Conservation (phyloP, 208 protist genomes). For the Leishmania aethiopica region DNA sequence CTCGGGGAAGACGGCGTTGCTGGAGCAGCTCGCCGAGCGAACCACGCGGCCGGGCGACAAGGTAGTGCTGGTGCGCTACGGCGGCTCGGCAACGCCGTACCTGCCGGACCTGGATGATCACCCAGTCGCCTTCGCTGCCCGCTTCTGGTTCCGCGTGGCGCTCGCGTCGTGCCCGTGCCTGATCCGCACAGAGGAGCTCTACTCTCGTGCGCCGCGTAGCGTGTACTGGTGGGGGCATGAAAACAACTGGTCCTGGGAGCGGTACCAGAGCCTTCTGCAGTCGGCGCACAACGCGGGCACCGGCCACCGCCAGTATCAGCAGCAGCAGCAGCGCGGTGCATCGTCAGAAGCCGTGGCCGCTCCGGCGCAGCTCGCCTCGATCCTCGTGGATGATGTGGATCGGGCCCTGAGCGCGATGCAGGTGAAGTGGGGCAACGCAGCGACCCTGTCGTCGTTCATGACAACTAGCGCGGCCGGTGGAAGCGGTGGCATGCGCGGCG, state of each 20-base stretch:
- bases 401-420: slow-evolving; percentile 77
- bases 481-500: neutral
- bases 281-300: slow-evolving; percentile 29
- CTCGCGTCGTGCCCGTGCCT: slow-evolving; percentile 73
- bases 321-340: slow-evolving; percentile 18
- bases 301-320: slow-evolving; percentile 21
- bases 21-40: slow-evolving; percentile 64
- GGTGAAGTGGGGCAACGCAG: slow-evolving; percentile 49
- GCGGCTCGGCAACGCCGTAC: slow-evolving; percentile 71
- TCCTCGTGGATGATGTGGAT: slow-evolving; percentile 83
- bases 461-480: neutral
- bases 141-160: slow-evolving; percentile 87
- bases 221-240: slow-evolving; percentile 78
- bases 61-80: slow-evolving; percentile 78
- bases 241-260: slow-evolving; percentile 81
- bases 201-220: slow-evolving; percentile 67
- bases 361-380: slow-evolving; percentile 40
- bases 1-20: slow-evolving; percentile 76
- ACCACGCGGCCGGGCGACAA: slow-evolving; percentile 44
- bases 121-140: slow-evolving; percentile 71
- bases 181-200: slow-evolving; percentile 77
- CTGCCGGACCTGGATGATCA: slow-evolving; percentile 82
- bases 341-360: neutral
- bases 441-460: slow-evolving; percentile 16
- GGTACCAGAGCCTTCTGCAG: slow-evolving; percentile 55